A percentile compares a stretch with the other conserved stretches of the same genome.
These are phyloP conservation scores for Penicillium roqueforti DNA, from an alignment of 495 filamentous ascomycete species.

Conservation along the genomic window DNA sequence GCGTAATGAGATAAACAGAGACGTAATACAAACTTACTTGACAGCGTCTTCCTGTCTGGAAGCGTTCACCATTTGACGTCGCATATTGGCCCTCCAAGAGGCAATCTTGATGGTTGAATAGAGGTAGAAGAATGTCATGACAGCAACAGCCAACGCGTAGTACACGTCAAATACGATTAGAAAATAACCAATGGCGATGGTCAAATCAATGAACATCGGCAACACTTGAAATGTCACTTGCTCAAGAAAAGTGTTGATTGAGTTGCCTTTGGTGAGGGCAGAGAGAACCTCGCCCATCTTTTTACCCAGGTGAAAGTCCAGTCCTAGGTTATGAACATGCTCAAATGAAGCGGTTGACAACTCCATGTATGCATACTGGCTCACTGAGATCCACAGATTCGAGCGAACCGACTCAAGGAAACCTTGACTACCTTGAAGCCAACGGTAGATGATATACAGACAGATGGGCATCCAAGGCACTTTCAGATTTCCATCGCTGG, in stretches of 20 bases:
- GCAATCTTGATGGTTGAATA: slow-evolving; percentile 81
- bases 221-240: slow-evolving; percentile 76
- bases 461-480: slow-evolving; percentile 49
- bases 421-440: slow-evolving; percentile 72
- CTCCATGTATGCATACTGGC: slow-evolving; percentile 74
- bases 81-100: slow-evolving; percentile 68
- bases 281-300: slow-evolving; percentile 80
- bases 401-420: slow-evolving; percentile 50
- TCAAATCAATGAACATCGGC: slow-evolving; percentile 79
- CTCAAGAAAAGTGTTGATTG: slow-evolving; percentile 82
- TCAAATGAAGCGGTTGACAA: slow-evolving; percentile 82
- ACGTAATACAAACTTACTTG: slow-evolving; percentile 37
- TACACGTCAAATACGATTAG: slow-evolving; percentile 66
- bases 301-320: slow-evolving; percentile 85
- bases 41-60: slow-evolving; percentile 79
- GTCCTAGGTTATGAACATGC: slow-evolving; percentile 76
- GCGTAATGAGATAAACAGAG: not conserved
- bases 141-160: slow-evolving; percentile 69
- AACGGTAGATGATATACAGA: slow-evolving; percentile 63
- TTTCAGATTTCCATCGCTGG: not conserved
- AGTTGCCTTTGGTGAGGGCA: slow-evolving; percentile 75
- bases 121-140: slow-evolving; percentile 76
- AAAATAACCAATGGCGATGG: slow-evolving; percentile 72
- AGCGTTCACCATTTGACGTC: slow-evolving; percentile 74
- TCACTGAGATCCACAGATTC: slow-evolving; percentile 75